These are phyloP conservation scores for Entomortierella parvispora DNA, from an alignment of 192 early-diverging fungal species.

Conservation along the genomic window DNA sequence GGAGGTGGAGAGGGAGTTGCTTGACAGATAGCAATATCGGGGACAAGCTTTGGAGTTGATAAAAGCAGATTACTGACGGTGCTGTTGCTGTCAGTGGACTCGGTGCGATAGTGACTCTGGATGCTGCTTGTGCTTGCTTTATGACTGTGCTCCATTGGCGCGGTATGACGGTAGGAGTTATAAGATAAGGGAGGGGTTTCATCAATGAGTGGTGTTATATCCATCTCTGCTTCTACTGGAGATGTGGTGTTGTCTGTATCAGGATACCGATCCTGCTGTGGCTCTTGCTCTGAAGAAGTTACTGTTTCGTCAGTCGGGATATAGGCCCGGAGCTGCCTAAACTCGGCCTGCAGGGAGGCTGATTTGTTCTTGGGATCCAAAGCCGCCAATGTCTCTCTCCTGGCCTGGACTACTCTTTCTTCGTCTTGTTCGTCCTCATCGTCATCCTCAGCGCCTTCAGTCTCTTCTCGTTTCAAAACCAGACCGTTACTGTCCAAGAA, in stretches of 20 bases:
- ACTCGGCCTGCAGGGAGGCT: slow-evolving; percentile 13
- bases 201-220: background rate
- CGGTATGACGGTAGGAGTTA: no score
- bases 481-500: background rate
- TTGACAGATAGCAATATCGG: slow-evolving; percentile 23
- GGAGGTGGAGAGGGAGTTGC: slow-evolving; percentile 29
- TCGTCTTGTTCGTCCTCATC: slow-evolving; percentile 24
- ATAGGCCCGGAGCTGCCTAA: slow-evolving; percentile 18
- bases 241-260: background rate
- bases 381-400: slow-evolving; percentile 23
- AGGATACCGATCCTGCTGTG: background rate
- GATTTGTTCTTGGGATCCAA: slow-evolving; percentile 20
- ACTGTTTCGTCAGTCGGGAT: background rate
- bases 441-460: background rate
- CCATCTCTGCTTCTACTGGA: no score
- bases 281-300: background rate
- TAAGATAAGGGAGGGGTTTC: no score
- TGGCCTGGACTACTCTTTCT: slow-evolving; percentile 22
- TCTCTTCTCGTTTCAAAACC: background rate
- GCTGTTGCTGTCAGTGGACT: background rate
- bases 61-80: background rate
- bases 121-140: background rate
- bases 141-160: no score
- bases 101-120: background rate
- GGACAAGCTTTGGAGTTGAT: slow-evolving; percentile 1